Evolutionary conservation across 1,284 basidiomycete species (phyloP).

Genomic region (Marasmius sp.): DNA sequence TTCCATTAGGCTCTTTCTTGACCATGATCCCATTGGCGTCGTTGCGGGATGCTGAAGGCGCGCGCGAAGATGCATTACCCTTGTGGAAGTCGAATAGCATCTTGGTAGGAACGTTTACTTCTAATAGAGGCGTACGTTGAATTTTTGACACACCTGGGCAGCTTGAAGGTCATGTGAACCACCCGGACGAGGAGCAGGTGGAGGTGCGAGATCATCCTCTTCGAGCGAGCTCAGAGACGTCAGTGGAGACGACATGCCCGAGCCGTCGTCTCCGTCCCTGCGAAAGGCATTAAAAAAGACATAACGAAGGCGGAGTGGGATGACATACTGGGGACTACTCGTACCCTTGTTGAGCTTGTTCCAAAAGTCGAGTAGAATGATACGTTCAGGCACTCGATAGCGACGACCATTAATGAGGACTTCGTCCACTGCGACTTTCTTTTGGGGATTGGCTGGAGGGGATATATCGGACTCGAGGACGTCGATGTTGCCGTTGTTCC

Average conservation of each 20-base stretch:
- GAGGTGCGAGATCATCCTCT: slow-evolving; percentile 46
- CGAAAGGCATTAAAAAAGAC: background rate
- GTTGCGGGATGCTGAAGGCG: background rate
- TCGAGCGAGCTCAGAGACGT: slow-evolving; percentile 75
- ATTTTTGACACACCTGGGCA: slow-evolving; percentile 37
- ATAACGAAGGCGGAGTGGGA: background rate
- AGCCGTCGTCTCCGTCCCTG: slow-evolving; percentile 42
- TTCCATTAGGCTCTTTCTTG: background rate
- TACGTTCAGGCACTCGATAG: slow-evolving; percentile 91
- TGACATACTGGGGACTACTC: slow-evolving; percentile 40
- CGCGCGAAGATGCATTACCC: slow-evolving; percentile 2
- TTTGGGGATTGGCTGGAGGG: slow-evolving; percentile 28
- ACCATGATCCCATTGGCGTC: background rate
- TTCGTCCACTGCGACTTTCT: slow-evolving; percentile 65
- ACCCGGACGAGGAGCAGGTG: slow-evolving; percentile 5
- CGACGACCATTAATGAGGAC: slow-evolving; percentile 81
- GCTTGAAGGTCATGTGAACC: slow-evolving; percentile 40
- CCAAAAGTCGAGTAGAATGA: slow-evolving; percentile 96
- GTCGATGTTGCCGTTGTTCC: slow-evolving; percentile 93
- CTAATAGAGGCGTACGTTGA: background rate
- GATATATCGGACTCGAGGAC: slow-evolving; percentile 70
- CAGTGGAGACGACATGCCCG: slow-evolving; percentile 66
- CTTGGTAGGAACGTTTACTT: slow-evolving; percentile 17
- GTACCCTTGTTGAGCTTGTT: slow-evolving; percentile 65
- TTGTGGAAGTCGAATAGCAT: slow-evolving; percentile 35